phyloP scores from a whole-genome alignment of 2,329 filamentous ascomycete genomes.

The Cadophora malorum region DNA sequence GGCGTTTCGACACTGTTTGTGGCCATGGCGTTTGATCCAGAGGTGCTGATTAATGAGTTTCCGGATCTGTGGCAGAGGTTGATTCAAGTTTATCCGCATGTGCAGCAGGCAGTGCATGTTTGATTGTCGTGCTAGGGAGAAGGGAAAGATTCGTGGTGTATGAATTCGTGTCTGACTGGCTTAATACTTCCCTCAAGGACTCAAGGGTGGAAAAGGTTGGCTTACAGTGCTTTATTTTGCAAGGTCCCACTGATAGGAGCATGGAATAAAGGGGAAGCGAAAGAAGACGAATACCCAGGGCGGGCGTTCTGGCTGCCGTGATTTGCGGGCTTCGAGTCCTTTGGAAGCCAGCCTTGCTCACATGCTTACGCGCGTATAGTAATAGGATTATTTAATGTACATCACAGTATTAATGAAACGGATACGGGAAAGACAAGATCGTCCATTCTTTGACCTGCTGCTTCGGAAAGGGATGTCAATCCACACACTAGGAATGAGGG shows the following conservation, averaged over 20 bases:
- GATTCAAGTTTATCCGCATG: constrained; percentile 81
- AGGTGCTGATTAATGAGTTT: constrained; percentile 81
- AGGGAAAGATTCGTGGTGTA: not conserved
- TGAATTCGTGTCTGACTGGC: no score
- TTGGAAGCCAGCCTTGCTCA: not conserved
- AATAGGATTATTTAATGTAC: constrained; percentile 3
- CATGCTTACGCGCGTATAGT: not conserved
- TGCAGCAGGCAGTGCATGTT: constrained; percentile 67
- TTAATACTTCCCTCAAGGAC: no score
- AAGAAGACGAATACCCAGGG: constrained; percentile 1
- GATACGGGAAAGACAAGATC: not conserved
- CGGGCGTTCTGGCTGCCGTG: constrained; percentile 8
- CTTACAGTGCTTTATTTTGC: no score
- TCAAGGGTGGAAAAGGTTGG: no score
- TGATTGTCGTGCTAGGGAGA: not conserved
- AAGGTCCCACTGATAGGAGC: no score
- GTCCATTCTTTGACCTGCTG: no score
- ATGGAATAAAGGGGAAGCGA: not conserved
- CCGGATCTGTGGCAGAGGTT: constrained; percentile 81
- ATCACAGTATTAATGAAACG: constrained; percentile 5
- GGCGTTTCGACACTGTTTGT: constrained; percentile 95
- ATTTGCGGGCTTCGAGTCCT: not conserved
- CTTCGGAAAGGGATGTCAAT: no score
- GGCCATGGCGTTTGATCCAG: constrained; percentile 71
- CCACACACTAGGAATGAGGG: no score